Conservation (phyloP, 257 asterid genomes). For the Forsythia viridissima region DNA sequence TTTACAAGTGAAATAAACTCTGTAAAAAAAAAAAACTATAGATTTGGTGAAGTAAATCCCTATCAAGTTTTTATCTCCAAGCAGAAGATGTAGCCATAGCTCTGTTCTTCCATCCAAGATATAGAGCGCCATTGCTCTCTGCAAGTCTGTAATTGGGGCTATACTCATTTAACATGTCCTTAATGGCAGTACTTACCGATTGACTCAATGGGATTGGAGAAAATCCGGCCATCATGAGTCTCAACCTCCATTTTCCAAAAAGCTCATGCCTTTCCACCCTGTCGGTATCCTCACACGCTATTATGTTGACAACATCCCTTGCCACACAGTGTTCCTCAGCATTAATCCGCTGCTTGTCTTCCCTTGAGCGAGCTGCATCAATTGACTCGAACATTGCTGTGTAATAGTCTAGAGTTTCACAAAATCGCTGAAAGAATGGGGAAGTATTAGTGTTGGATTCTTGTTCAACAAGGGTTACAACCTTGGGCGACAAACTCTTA, state of each 20-base stretch:
- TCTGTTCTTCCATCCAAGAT: slow-evolving; percentile 87
- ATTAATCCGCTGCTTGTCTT: slow-evolving; percentile 62
- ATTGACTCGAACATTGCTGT: slow-evolving; percentile 93
- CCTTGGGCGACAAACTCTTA: slow-evolving; percentile 79
- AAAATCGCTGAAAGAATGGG: slow-evolving; percentile 63
- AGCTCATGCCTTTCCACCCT: slow-evolving; percentile 88
- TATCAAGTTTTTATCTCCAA: slow-evolving; percentile 16
- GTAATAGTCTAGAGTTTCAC: slow-evolving; percentile 77
- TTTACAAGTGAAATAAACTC: slow-evolving; percentile 27
- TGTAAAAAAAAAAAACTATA: neutral
- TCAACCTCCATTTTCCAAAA: slow-evolving; percentile 79
- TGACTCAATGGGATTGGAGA: slow-evolving; percentile 53
- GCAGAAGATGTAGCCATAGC: slow-evolving; percentile 72
- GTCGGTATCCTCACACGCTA: slow-evolving; percentile 84
- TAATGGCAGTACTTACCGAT: slow-evolving; percentile 53
- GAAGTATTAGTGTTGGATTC: slow-evolving; percentile 88
- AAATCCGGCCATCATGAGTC: slow-evolving; percentile 83
- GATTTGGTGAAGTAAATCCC: neutral
- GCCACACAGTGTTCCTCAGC: slow-evolving; percentile 92
- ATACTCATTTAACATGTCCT: slow-evolving; percentile 58
- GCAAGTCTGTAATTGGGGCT: slow-evolving; percentile 56
- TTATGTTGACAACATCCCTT: slow-evolving; percentile 72
- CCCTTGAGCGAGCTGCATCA: slow-evolving; percentile 68
- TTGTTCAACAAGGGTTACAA: slow-evolving; percentile 81
- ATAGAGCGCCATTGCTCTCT: slow-evolving; percentile 63